Evolutionary conservation across 2,329 filamentous ascomycete species (phyloP).

Genomic region (Colletotrichum tamarilloi): DNA sequence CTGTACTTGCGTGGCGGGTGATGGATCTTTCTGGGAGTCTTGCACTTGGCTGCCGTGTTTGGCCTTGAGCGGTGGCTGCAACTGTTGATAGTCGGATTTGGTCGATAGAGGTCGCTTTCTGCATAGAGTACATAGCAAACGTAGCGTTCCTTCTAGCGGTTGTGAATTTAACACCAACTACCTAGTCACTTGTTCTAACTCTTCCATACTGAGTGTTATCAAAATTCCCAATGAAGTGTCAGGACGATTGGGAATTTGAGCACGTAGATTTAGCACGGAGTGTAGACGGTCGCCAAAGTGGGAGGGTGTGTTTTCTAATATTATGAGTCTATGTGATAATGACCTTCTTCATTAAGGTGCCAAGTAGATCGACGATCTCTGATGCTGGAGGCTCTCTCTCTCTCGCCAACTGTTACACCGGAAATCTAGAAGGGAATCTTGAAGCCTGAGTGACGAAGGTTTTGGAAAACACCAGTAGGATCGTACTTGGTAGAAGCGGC

Average conservation of each 20-base stretch:
- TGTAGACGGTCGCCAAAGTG: rapidly evolving
- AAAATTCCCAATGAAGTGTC: not conserved
- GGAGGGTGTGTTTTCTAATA: not conserved
- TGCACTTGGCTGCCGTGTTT: not conserved
- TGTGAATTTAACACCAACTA: not conserved
- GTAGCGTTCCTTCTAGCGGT: not conserved
- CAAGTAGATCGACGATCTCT: not conserved
- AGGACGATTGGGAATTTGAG: too few relatives aligned
- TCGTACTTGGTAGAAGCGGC: constrained; percentile 50
- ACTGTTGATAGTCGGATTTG: not conserved
- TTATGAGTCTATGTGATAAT: not conserved
- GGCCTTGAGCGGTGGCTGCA: not conserved
- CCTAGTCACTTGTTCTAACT: not conserved
- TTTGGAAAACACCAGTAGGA: constrained; percentile 51
- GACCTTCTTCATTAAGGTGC: not conserved
- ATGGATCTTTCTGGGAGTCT: not conserved
- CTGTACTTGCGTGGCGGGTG: not conserved
- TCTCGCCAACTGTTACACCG: not conserved
- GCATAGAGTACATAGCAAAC: not conserved
- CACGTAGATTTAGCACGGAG: too few relatives aligned
- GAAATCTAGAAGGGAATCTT: constrained; percentile 40
- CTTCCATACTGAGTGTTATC: not conserved
- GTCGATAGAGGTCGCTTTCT: not conserved
- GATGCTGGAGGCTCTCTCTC: not conserved
- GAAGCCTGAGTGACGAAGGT: constrained; percentile 45